Conservation (phyloP, 208 protist genomes). For the Acanthamoeba healyi region DNA sequence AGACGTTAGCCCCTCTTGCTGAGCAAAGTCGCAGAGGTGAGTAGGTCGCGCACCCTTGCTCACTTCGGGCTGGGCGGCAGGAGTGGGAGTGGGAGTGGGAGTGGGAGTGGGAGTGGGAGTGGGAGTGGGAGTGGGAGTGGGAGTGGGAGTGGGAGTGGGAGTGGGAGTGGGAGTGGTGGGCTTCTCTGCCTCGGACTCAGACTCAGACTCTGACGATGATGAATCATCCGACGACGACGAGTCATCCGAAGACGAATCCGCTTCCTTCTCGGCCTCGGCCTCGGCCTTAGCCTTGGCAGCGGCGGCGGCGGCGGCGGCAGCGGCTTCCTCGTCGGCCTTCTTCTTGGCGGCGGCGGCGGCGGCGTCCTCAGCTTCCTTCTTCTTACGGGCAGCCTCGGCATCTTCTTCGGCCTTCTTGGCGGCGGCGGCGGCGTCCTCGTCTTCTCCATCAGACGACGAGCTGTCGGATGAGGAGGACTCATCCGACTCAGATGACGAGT, state of each 20-base stretch:
- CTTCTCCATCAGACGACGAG: background rate
- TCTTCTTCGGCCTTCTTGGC: background rate
- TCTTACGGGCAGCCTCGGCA: background rate
- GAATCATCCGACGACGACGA: background rate
- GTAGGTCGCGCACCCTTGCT: background rate
- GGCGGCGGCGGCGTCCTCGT: background rate
- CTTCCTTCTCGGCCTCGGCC: background rate
- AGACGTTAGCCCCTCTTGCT: too few species aligned
- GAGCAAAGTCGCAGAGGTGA: too few species aligned
- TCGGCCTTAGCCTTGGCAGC: background rate
- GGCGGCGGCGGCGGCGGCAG: too few species aligned
- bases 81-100: background rate
- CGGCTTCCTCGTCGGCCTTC: background rate
- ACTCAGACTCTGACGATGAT: background rate
- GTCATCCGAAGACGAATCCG: background rate
- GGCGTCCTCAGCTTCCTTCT: background rate
- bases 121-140: background rate
- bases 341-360: background rate
- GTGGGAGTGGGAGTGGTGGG: background rate
- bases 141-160: background rate
- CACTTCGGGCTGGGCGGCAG: background rate
- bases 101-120: background rate
- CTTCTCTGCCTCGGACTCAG: background rate
- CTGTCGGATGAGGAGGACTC: slow-evolving; percentile 29
- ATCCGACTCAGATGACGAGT: slow-evolving; percentile 13